Conservation (phyloP, 164 flowering plant genomes). For the Houttuynia cordata region DNA sequence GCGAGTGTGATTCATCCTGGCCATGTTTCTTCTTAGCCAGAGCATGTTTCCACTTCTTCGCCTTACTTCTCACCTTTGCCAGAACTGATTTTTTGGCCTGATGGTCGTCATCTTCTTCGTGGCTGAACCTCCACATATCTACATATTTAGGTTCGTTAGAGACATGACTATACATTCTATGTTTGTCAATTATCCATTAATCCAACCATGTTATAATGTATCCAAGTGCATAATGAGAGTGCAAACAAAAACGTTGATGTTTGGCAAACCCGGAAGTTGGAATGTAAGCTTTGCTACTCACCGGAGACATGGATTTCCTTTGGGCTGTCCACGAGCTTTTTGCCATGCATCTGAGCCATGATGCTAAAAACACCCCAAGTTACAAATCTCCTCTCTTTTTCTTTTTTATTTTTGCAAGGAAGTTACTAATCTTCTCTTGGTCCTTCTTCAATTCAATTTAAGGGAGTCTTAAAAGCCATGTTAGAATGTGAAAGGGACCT, state of each 20-base stretch:
- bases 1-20: conserved; percentile 22
- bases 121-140: conserved; percentile 16
- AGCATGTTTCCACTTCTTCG: conserved; percentile 35
- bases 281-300: background rate
- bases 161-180: background rate
- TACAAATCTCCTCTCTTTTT: background rate
- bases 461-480: background rate
- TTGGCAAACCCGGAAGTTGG: background rate
- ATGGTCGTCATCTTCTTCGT: conserved; percentile 28
- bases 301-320: background rate
- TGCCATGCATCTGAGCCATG: conserved; percentile 7
- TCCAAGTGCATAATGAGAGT: background rate
- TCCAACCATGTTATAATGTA: no score
- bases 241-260: no score
- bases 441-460: background rate
- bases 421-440: background rate
- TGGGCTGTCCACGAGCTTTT: background rate
- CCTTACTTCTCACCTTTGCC: conserved; percentile 59
- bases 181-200: no score
- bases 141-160: background rate
- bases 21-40: conserved; percentile 39
- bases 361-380: background rate
- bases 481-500: background rate
- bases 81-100: conserved; percentile 58
- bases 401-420: no score